Base-by-base conservation (phyloP, 768 basidiomycete genomes). In the Phlegmacium glaucopus region DNA sequence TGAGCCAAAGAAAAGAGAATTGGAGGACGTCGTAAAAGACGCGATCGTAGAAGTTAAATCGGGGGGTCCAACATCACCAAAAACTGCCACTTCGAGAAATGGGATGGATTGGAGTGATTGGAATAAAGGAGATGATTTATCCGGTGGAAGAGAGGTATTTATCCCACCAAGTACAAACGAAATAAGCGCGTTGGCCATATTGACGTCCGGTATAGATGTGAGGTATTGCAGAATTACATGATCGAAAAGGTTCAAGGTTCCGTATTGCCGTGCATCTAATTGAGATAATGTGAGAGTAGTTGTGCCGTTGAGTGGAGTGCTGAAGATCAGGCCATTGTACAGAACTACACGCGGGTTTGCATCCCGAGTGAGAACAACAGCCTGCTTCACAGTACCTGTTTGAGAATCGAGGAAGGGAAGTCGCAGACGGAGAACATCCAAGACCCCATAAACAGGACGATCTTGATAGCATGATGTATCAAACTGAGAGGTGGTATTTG, bases 151-250 rank as follows among this genome's bases (percentile, higher is more conserved):
- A 34, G 32, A 11, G 32, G 32, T 3, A 34, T 67, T 65, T 4
- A 53, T 48, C 2, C 61, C 42, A 32, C 48, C 46, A 12, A 82
- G 62, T 32, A 85, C 67, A 53, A 73, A 82, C 34, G 71, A 54
- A 38, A 79, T 74, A 17, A 85, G 61, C 9, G 74, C 72, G 35
- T 54, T 71, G 16, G 78, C 79, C 18, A 75, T 61, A 22, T 65
- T 65, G 44, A 71, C 50, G 41, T 72, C 66, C 4, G 75, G 63
- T 26, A 85, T 77, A 16, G 79, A 74, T 30, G 67, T 61, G 11
- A 85, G 70, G 59, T 78, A 85, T 45, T 72, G 65, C 43, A 84
- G 67, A 39, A 83, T 65, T 52, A 85, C 75, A 60, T 85, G 83
- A 51, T 78, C 72, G 22, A 77, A 57, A 51, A 79, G 65, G 48